Base-by-base conservation (phyloP, 2,329 filamentous ascomycete genomes). In the Fusarium marasasianum region DNA sequence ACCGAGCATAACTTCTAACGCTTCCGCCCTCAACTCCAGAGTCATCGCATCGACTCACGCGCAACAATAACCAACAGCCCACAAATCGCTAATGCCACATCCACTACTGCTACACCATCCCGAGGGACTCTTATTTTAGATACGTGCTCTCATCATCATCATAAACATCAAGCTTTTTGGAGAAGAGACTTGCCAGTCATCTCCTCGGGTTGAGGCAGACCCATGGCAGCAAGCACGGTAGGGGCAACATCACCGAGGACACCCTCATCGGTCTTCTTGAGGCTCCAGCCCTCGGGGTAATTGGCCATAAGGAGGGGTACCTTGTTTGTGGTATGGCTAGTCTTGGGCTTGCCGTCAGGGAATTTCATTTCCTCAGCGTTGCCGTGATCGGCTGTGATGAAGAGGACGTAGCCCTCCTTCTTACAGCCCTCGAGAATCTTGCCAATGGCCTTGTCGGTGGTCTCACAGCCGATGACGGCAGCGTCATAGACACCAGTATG, bases 301-400 rank as follows among this genome's bases (percentile, higher is more conserved):
- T 98, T 99, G 82, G 95, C 94, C 95, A 99, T 98, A 84, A 98
- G 91, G 82, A 99, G 96, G 15, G 96, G 96, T 60, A 99, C 96
- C 77, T 96, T 96, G 90, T 99, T 99, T 76, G 93, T 95, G 51
- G 96, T 99, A 88, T 99, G 96, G 58, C 94, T 96, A 14, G 96
- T 99, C 91, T 99, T 99, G 79, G 96, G 96, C 82, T 94, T 97
- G 82, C 95, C 95, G 82, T 98, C 94, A 78, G 94, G 87, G 81
- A 95, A 98, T 85, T 98, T 93, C 96, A 99, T 99, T 87, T 99
- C 96, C 87, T 99, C 96, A 65, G 96, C 96, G 81, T 99, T 99
- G 80, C 95, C 96, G 85, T 99, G 96, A 84, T 99, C 96, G 37
- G 96, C 89, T 11, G 96, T 99, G 83, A 99, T 93, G 87, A 98